phyloP scores from a whole-genome alignment of 2,329 filamentous ascomycete genomes.

The Grosmannia clavigera region DNA sequence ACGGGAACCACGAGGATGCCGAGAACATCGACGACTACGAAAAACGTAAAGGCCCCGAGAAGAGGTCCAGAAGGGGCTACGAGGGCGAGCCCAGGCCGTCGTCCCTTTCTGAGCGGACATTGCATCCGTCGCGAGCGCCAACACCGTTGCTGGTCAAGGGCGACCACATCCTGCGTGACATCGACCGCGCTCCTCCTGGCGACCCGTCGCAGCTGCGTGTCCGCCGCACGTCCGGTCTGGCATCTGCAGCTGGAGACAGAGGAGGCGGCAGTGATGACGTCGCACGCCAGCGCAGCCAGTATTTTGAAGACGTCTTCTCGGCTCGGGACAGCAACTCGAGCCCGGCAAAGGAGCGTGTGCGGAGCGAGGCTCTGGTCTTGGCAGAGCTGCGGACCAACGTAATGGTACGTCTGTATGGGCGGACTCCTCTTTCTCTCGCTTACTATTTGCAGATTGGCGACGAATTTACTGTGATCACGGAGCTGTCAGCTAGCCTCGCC shows the following conservation, averaged over 20 bases:
- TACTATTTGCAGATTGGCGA: conserved; percentile 51
- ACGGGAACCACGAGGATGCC: not conserved
- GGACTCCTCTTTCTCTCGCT: not conserved
- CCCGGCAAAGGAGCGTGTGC: conserved; percentile 31
- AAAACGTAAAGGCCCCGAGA: not conserved
- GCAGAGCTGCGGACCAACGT: conserved; percentile 54
- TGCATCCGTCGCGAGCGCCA: not conserved
- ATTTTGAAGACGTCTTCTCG: conserved; percentile 33
- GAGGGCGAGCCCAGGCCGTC: conserved; percentile 1
- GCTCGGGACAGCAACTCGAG: conserved; percentile 18
- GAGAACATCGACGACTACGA: not conserved
- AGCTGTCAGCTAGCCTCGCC: conserved; percentile 61
- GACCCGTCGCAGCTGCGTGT: conserved; percentile 19
- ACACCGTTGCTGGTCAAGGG: conserved; percentile 23
- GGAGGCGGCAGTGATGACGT: conserved; percentile 7
- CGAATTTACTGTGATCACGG: conserved; percentile 61
- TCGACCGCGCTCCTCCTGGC: conserved; percentile 27
- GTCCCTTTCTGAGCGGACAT: conserved; percentile 8
- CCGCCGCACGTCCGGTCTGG: conserved; percentile 16
- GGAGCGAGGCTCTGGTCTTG: conserved; percentile 44
- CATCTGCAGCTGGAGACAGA: not conserved
- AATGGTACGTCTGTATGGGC: conserved; percentile 31
- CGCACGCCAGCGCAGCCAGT: conserved; percentile 25
- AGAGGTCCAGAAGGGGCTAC: not conserved
- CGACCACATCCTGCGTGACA: conserved; percentile 24